Base-by-base conservation (phyloP, 495 filamentous ascomycete genomes). In the Trichodelitschia bisporula region DNA sequence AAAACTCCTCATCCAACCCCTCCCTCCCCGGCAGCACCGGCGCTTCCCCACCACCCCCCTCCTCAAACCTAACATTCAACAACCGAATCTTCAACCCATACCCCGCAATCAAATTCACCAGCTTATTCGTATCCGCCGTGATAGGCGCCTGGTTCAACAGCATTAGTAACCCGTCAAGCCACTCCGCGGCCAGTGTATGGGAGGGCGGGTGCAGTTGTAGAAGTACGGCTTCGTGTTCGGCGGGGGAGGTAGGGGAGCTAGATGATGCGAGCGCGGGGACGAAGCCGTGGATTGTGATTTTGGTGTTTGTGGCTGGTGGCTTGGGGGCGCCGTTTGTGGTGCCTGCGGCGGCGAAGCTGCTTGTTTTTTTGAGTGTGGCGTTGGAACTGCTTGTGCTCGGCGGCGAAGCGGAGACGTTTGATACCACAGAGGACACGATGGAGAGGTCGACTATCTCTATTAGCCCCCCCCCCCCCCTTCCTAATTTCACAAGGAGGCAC, bases 111-210 rank as follows among this genome's bases (percentile, higher is more conserved):
- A 92, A 51, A 21, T 70, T 65, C 32, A 92, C 73, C 30, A 95
- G 54, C 46, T 83, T 86, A 40, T 67, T 77, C 4, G 86, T 95
- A 49, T 95, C 84, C 14, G 77, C 62, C n/a, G 89, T 99, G 49
- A 99, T 91, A 8, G 86, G 86, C 25, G 82, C 69, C 46, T 99
- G 86, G 45, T 82, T 78, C 18, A 99, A 59, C 24, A 99, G 54
- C 82, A 99, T 90, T 15, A 93, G 64, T 29, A 99, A 52, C 1
- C 89, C 89, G 46, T 99, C 89, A 0, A 95, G 55, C 86, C 86
- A 99, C 50, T 99, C 89, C 1, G 83, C 83, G 8, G 86, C 89
- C 15, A 83, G 47, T 36, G 66, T 76, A 41, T 86, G 77, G 18
- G 70, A 73, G 27, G 69, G 56, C 3, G 89, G 82, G 36, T 77